Evolutionary conservation across 805 yeast species (phyloP).

Genomic region (Wickerhamiella galacta): DNA sequence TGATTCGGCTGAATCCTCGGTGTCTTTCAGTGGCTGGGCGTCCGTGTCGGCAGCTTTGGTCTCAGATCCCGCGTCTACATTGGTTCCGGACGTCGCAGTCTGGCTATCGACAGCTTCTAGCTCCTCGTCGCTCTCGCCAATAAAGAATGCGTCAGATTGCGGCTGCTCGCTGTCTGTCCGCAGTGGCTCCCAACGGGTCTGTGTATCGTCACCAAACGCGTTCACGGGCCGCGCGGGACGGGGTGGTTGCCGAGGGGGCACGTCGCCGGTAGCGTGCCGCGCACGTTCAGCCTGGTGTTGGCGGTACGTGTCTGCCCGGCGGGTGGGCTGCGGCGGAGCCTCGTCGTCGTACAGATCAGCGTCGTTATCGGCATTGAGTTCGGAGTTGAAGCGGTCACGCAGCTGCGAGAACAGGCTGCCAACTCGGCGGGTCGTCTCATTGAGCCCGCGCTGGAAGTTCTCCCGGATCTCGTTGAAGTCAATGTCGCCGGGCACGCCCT

Average conservation of each 20-base stretch:
- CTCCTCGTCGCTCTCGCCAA: conserved; percentile 18
- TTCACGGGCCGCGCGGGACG: conserved; percentile 13
- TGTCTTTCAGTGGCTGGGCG: too few relatives aligned
- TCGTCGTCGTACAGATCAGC: conserved; percentile 5
- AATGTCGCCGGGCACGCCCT: conserved; percentile 1
- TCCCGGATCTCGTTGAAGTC: conserved; percentile 10
- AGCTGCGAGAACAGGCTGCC: conserved; percentile 13
- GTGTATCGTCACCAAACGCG: conserved; percentile 15
- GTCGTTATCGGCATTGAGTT: conserved; percentile 12
- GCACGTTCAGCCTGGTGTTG: conserved; percentile 6
- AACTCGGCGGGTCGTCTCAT: conserved; percentile 13
- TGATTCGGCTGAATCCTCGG: background rate
- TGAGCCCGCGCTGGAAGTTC: conserved; percentile 10
- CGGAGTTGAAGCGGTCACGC: conserved; percentile 12
- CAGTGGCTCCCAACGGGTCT: conserved; percentile 12
- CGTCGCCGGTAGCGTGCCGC: too few relatives aligned
- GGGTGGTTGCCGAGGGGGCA: conserved; percentile 3
- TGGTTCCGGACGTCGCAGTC: too few relatives aligned
- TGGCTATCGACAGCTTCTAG: background rate
- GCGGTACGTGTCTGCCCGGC: conserved; percentile 6
- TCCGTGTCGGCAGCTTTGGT: too few relatives aligned
- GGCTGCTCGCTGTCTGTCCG: conserved; percentile 4
- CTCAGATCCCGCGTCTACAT: too few relatives aligned
- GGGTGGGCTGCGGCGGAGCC: conserved; percentile 1
- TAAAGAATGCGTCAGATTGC: conserved; percentile 15